Evolutionary conservation across 2,329 filamentous ascomycete genomes (phyloP).

Genomic region (Ophiostoma angusticollis): DNA sequence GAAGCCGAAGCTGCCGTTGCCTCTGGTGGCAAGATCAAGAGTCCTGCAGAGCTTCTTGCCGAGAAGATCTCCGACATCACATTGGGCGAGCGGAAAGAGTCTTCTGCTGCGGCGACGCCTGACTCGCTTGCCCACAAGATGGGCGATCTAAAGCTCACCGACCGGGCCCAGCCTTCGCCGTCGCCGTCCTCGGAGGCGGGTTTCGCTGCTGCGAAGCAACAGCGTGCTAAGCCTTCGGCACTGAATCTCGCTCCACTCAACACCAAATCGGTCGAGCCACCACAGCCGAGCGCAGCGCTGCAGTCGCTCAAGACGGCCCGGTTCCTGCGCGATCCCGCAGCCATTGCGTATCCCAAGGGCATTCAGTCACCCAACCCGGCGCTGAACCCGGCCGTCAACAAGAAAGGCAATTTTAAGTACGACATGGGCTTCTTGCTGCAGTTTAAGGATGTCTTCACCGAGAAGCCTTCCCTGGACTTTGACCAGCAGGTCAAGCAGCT

Average conservation of each 20-base stretch:
- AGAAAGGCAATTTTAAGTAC: conserved; percentile 82
- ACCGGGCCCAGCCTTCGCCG: conserved; percentile 19
- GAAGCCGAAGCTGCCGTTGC: conserved; percentile 33
- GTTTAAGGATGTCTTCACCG: conserved; percentile 90
- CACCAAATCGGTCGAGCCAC: conserved; percentile 74
- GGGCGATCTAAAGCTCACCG: conserved; percentile 33
- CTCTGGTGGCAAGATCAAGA: conserved; percentile 26
- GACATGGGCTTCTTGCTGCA: conserved; percentile 91
- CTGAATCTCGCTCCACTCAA: conserved; percentile 77
- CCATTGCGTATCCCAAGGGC: conserved; percentile 65
- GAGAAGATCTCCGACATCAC: conserved; percentile 26
- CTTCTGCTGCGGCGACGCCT: conserved; percentile 22
- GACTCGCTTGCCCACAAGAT: conserved; percentile 37
- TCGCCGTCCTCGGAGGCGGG: conserved; percentile 22
- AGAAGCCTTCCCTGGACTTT: conserved; percentile 92
- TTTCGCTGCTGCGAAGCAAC: conserved; percentile 47
- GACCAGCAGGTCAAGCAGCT: conserved; percentile 76
- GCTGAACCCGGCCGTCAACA: conserved; percentile 65
- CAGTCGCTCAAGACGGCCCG: conserved; percentile 86
- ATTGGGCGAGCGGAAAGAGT: conserved; percentile 31
- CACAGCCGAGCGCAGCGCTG: conserved; percentile 86
- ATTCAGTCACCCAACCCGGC: conserved; percentile 86
- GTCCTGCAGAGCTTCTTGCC: conserved; percentile 39
- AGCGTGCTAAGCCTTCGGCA: conserved; percentile 61
- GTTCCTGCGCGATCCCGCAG: conserved; percentile 66